Conservation (phyloP, 1,284 basidiomycete species). For the Rhodotorula sp. region DNA sequence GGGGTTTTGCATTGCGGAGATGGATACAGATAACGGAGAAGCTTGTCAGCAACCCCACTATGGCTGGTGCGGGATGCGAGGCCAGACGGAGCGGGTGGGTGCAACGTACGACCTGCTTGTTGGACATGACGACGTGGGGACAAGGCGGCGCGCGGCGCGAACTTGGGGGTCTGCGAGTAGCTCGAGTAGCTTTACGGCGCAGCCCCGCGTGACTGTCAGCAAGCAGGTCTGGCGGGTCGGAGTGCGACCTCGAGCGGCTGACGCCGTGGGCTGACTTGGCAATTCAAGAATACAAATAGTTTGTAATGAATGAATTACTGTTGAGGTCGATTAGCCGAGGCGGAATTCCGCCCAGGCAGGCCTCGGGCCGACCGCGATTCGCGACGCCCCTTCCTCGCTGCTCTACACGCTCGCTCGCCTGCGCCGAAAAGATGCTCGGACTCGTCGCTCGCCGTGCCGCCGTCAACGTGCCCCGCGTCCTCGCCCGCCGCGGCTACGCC, state of each 20-base stretch:
- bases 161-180: too few relatives aligned
- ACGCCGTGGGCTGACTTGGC: not conserved
- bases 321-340: not conserved
- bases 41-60: not conserved
- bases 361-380: not conserved
- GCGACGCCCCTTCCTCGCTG: not conserved
- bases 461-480: constrained; percentile 16
- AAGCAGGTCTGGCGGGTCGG: not conserved
- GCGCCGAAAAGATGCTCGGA: not conserved
- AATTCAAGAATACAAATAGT: not conserved
- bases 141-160: not conserved
- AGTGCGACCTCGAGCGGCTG: not conserved
- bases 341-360: not conserved
- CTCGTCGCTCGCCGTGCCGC: constrained; percentile 21
- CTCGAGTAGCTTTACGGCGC: not conserved
- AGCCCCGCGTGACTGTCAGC: not conserved
- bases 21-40: not conserved
- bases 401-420: not conserved
- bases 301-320: not conserved
- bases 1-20: not conserved
- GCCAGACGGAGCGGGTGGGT: not conserved
- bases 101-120: constrained; percentile 13
- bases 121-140: constrained; percentile 12
- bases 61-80: not conserved
- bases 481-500: constrained; percentile 61